A percentile compares a stretch with the other conserved stretches of the same genome.
Conservation (phyloP, 495 filamentous ascomycete genomes). For the Xylaria venustula region DNA sequence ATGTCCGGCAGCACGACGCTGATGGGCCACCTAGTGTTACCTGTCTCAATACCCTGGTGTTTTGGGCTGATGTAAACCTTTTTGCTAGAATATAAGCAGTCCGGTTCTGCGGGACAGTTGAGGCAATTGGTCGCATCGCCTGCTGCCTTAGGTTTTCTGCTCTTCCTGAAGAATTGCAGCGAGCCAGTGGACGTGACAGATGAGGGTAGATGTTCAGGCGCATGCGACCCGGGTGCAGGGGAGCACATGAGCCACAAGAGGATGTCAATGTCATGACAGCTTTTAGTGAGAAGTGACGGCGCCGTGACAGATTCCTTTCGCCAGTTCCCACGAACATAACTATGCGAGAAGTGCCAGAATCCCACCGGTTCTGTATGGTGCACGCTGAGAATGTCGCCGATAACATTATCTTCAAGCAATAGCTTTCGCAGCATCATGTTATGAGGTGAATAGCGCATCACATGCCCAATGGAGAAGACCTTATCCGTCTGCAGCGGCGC, state of each 20-base stretch:
- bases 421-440: constrained; percentile 81
- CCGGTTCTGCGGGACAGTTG: constrained; percentile 64
- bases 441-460: constrained; percentile 85
- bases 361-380: constrained; percentile 94
- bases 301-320: constrained; percentile 69
- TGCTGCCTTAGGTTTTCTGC: constrained; percentile 70
- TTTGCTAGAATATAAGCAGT: constrained; percentile 80
- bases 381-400: constrained; percentile 85
- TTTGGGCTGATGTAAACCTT: constrained; percentile 67
- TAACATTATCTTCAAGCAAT: constrained; percentile 64
- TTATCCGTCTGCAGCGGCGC: constrained; percentile 33
- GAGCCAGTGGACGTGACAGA: constrained; percentile 70
- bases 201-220: constrained; percentile 68
- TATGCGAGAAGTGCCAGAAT: constrained; percentile 95
- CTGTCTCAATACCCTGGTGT: constrained; percentile 45
- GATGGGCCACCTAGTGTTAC: constrained; percentile 75
- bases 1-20: constrained; percentile 88
- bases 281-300: constrained; percentile 85
- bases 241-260: constrained; percentile 84
- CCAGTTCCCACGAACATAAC: constrained; percentile 95
- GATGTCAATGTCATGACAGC: constrained; percentile 91
- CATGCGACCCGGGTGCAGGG: constrained; percentile 39
- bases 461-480: constrained; percentile 81
- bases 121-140: constrained; percentile 84
- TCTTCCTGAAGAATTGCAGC: constrained; percentile 67